These are phyloP conservation scores for Neonectria coccinea DNA, from an alignment of 2,329 filamentous ascomycete species.

Conservation along the genomic window DNA sequence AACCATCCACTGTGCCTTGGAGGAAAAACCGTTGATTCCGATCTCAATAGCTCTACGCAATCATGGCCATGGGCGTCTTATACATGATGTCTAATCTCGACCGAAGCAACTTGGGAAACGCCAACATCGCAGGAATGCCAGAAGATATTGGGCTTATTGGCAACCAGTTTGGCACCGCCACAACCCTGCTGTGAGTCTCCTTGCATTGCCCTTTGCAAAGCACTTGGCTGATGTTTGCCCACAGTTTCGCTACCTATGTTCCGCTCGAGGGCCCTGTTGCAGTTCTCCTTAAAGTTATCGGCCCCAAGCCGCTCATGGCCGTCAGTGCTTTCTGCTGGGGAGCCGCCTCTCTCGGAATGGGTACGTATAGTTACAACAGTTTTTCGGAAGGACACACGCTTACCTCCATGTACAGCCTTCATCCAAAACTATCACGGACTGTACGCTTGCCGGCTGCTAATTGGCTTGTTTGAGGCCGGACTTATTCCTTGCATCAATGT, in stretches of 20 bases:
- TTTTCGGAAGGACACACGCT: background rate
- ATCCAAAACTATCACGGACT: conserved; percentile 40
- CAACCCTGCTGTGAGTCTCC: conserved; percentile 38
- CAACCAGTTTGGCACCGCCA: conserved; percentile 47
- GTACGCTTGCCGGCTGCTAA: conserved; percentile 36
- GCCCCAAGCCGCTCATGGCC: conserved; percentile 46
- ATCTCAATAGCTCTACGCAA: conserved; percentile 24
- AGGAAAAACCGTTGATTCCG: background rate
- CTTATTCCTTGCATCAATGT: conserved; percentile 39
- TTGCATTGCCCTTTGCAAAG: too few relatives aligned
- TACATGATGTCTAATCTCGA: conserved; percentile 50
- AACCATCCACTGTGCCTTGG: background rate
- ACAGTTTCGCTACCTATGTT: conserved; percentile 48
- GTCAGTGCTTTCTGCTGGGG: conserved; percentile 36
- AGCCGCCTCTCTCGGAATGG: conserved; percentile 35
- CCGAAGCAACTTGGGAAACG: conserved; percentile 46
- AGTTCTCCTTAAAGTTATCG: conserved; percentile 47
- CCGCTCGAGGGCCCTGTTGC: conserved; percentile 48
- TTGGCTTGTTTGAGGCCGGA: conserved; percentile 36
- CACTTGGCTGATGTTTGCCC: background rate
- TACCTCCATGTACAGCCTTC: conserved; percentile 15
- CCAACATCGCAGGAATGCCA: conserved; percentile 47
- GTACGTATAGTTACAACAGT: conserved; percentile 2
- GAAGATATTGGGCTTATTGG: conserved; percentile 47
- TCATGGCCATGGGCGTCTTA: conserved; percentile 41